Conservation (phyloP, 2,329 filamentous ascomycete genomes). For the Nigrospora sphaerica region DNA sequence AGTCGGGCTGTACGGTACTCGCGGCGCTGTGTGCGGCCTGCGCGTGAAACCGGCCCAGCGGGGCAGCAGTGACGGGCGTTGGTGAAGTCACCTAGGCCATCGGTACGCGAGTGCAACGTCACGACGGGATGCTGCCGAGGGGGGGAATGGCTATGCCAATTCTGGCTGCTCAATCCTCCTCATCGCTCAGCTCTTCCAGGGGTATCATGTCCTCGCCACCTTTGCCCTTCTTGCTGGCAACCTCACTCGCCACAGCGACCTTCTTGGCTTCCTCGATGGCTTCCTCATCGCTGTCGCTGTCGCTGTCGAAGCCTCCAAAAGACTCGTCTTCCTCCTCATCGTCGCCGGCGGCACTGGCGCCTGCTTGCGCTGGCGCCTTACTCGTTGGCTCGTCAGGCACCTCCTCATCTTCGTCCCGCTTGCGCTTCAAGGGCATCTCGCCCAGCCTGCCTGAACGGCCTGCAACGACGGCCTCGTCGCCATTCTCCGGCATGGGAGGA, state of each 20-base stretch:
- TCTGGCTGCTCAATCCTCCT: conserved; percentile 6
- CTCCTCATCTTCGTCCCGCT: conserved; percentile 45
- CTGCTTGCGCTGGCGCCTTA: conserved; percentile 9
- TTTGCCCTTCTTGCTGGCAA: conserved; percentile 15
- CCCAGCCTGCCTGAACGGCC: conserved; percentile 73
- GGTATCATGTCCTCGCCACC: conserved; percentile 40
- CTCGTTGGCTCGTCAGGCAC: conserved; percentile 26
- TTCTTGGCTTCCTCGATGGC: conserved; percentile 24
- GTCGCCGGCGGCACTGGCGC: conserved; percentile 13
- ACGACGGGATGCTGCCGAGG: no score
- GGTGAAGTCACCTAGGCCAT: no score
- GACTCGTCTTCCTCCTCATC: conserved; percentile 27
- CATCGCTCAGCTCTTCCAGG: conserved; percentile 27
- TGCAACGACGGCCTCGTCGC: conserved; percentile 43
- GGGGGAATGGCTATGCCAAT: no score
- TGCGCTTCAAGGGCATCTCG: conserved; percentile 81
- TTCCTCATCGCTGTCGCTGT: conserved; percentile 18
- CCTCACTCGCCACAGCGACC: conserved; percentile 27
- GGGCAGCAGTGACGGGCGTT: no score
- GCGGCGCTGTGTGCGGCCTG: no score
- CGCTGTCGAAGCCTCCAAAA: conserved; percentile 43
- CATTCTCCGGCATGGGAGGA: conserved; percentile 53
- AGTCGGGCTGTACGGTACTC: no score
- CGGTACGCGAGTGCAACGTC: no score
- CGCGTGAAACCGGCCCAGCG: no score